These are phyloP conservation scores for Pyrus hybrid DNA, from an alignment of 331 rosid genomes.

Conservation along the genomic window DNA sequence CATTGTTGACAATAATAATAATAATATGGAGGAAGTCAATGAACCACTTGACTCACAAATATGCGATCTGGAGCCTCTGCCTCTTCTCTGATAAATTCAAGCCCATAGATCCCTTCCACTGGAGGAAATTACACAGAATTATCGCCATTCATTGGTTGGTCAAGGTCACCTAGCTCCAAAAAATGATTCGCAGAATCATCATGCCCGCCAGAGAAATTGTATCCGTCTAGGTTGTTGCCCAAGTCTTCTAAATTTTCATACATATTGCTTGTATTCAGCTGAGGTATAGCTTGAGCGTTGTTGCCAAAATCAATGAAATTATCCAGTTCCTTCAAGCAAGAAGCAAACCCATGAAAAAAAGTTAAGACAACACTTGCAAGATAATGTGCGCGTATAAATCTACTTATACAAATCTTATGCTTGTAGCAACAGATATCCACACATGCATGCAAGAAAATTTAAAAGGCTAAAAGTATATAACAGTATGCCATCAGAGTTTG, in stretches of 20 bases:
- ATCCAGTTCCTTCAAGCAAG: neutral
- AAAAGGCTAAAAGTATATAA: neutral
- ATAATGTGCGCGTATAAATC: neutral
- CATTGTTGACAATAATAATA: too few species aligned
- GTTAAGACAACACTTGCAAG: neutral
- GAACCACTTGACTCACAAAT: too few species aligned
- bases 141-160: conserved; percentile 3
- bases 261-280: conserved; percentile 12
- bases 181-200: conserved; percentile 8
- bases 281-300: conserved; percentile 2
- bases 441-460: neutral
- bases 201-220: conserved; percentile 3
- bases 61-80: too few species aligned
- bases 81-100: too few species aligned
- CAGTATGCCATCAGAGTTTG: neutral
- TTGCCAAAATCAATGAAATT: neutral
- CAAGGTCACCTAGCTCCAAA: conserved; percentile 48
- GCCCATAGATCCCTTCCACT: too few species aligned
- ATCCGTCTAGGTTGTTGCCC: neutral
- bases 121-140: neutral
- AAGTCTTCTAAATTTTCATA: conserved; percentile 30
- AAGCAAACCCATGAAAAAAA: neutral
- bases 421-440: neutral
- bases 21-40: too few species aligned
- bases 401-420: neutral